Conservation (phyloP, 345 rosid species). For the Litchi chinensis region DNA sequence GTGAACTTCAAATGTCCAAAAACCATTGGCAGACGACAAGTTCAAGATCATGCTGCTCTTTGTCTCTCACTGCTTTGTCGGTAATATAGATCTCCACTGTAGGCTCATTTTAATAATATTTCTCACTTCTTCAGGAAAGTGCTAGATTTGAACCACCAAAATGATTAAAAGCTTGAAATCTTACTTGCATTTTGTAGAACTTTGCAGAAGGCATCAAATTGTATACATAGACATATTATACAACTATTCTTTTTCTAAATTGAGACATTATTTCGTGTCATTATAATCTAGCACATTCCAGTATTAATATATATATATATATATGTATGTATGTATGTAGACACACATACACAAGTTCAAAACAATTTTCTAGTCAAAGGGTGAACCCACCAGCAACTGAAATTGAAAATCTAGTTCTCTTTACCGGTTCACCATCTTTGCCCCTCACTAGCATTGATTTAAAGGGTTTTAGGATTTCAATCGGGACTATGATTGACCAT, state of each 20-base stretch:
- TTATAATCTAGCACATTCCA: slow-evolving; percentile 18
- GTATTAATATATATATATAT: background rate
- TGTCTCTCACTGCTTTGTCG: background rate
- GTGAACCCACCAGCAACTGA: background rate
- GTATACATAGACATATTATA: background rate
- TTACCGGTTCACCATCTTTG: background rate
- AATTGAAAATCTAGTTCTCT: background rate
- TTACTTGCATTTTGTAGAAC: slow-evolving; percentile 1
- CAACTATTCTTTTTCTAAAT: background rate
- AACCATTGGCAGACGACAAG: background rate
- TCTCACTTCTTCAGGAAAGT: background rate
- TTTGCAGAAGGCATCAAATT: slow-evolving; percentile 10
- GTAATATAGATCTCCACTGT: background rate
- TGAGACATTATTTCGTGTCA: background rate
- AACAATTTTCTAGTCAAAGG: background rate
- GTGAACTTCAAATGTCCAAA: background rate
- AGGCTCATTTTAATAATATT: slow-evolving; percentile 3
- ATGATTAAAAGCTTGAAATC: slow-evolving; percentile 20
- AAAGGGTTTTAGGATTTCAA: background rate
- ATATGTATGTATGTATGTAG: too few relatives aligned
- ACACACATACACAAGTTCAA: background rate
- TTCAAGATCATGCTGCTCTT: slow-evolving; percentile 6
- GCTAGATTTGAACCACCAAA: background rate
- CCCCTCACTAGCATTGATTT: background rate
- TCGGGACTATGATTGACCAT: too few relatives aligned